Percentiles rank a stretch among this genome's conserved stretches.
Conservation (phyloP, 306 rosid genomes). For the Begonia peltatifolia region DNA sequence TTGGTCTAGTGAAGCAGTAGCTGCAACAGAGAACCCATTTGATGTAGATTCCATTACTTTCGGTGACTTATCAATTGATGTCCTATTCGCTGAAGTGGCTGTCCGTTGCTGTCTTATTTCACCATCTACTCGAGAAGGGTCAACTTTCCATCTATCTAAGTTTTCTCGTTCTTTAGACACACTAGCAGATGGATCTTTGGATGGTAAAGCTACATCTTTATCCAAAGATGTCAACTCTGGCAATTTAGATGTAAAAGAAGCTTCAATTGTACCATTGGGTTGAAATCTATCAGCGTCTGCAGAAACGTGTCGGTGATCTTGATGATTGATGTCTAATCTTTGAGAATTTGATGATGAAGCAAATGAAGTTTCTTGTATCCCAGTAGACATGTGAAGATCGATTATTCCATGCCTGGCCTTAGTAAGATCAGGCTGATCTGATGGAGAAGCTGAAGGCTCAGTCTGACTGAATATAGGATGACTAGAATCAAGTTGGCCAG, state of each 20-base stretch:
- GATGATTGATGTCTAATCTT: conserved; percentile 53
- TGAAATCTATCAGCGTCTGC: conserved; percentile 57
- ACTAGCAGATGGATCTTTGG: conserved; percentile 42
- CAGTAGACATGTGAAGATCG: conserved; percentile 45
- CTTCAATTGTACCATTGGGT: conserved; percentile 38
- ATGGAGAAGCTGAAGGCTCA: conserved; percentile 38
- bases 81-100: conserved; percentile 37
- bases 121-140: conserved; percentile 47
- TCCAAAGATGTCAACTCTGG: conserved; percentile 31
- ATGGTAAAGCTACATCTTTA: conserved; percentile 25
- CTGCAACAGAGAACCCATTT: conserved; percentile 45
- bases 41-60: conserved; percentile 55
- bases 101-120: conserved; percentile 57
- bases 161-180: conserved; percentile 44
- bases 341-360: conserved; percentile 78
- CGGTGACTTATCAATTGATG: conserved; percentile 60
- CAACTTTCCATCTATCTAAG: conserved; percentile 51
- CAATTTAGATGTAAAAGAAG: conserved; percentile 23
- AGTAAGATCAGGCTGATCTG: conserved; percentile 48
- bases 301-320: conserved; percentile 24
- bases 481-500: conserved; percentile 63
- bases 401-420: conserved; percentile 49
- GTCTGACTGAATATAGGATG: conserved; percentile 50
- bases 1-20: conserved; percentile 58
- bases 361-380: conserved; percentile 46